Evolutionary conservation across 2,329 filamentous ascomycete genomes (phyloP).

Genomic region (Coleophoma crateriformis): DNA sequence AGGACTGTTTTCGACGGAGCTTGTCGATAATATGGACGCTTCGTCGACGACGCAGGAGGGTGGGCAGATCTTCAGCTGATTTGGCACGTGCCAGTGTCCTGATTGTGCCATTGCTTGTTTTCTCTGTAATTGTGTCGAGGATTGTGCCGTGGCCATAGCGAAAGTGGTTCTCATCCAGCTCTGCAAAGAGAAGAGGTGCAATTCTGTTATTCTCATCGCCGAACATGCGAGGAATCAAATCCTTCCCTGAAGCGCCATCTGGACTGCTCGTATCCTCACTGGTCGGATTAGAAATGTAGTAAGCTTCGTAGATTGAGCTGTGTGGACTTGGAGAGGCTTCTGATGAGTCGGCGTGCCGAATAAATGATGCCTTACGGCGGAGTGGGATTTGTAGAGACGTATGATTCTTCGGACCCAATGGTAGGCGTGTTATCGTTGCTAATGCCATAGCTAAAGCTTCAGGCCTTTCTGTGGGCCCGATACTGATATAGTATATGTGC

Average conservation of each 20-base stretch:
- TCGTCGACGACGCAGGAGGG: conserved; percentile 19
- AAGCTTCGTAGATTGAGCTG: conserved; percentile 2
- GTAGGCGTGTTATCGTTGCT: neutral
- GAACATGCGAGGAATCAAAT: neutral
- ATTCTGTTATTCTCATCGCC: conserved; percentile 17
- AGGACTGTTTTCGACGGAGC: conserved; percentile 25
- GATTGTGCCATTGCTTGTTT: conserved; percentile 31
- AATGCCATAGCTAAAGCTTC: neutral
- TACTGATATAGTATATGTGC: no score
- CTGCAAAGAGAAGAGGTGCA: conserved; percentile 8
- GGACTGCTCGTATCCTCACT: conserved; percentile 4
- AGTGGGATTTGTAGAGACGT: neutral
- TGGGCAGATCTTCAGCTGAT: conserved; percentile 20
- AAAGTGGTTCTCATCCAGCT: conserved; percentile 19
- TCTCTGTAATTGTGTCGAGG: conserved; percentile 34
- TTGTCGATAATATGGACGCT: conserved; percentile 21
- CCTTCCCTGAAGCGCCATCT: neutral
- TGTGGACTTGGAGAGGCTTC: neutral
- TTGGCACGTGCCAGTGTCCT: conserved; percentile 18
- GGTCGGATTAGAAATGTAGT: neutral
- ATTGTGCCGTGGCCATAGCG: conserved; percentile 34
- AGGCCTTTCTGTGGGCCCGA: no score
- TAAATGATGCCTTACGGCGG: neutral
- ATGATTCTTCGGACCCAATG: neutral
- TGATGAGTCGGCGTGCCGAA: neutral